Evolutionary conservation across 1,284 basidiomycete species (phyloP), one percentile per base, ranked within the genome.

Genomic region (Trichosporon coremiiforme): DNA sequence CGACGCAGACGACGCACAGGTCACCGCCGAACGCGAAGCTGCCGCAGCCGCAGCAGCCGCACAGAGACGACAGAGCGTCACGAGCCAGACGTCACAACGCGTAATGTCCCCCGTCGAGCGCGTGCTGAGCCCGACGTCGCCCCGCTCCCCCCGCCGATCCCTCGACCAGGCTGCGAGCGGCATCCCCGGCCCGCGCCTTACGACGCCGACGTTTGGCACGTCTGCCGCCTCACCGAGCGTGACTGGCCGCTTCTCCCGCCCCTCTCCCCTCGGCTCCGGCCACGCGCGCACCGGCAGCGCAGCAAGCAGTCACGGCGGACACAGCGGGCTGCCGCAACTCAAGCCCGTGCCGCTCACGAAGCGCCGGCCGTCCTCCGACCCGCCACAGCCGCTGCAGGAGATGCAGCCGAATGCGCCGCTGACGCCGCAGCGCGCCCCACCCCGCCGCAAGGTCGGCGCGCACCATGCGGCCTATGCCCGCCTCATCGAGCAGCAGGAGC

Each of bases 1-100:
- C 57, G 57, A 62, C 57, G 57, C 57, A 33, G 57, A 62, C 57
- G 57, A 62, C 57, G 57, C 57, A 33, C 57, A 62, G 31, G 57
- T 62, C 57, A 62, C 57, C 17, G 57, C 57, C 17, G 57, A 62
- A 35, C 57, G 57, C 31, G 57, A 62, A 22, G 57, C 57, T 8
- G 29, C 29, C 20, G 57, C 57, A 1, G 29, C 57, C 29, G 57
- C 57, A 8, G 29, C 55, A 8, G 29, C 57, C 17, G 31, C 57
- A 35, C 8, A 31, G 55, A 25, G 25, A 10, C 31, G 57, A 62
- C 2, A 5, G 17, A 31, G 57, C 57, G 15, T 62, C 17, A 7
- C 57, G 17, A 62, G 31, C 57, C 57, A 31, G 33, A 4, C 55
- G 10, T 38, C 36, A 38, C 9, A 10, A 12, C 55, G 55, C 25